phyloP scores from a whole-genome alignment of 129 eudicot species.

The Artemisia tridentata region DNA sequence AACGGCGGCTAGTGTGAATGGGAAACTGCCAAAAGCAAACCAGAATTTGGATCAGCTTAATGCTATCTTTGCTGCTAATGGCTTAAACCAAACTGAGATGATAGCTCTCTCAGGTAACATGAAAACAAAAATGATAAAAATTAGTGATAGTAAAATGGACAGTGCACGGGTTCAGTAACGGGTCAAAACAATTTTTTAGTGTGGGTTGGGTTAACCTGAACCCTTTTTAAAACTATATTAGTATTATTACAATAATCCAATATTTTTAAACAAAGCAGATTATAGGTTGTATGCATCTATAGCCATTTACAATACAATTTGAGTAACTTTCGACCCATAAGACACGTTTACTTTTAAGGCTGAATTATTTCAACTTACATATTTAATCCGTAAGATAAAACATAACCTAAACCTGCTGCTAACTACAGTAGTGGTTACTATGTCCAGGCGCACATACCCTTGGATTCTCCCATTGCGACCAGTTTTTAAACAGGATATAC shows the following conservation, averaged over 20 bases:
- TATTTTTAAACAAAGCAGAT: no score
- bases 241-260: no score
- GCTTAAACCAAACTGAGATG: constrained; percentile 71
- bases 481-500: constrained; percentile 63
- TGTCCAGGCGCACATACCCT: constrained; percentile 70
- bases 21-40: constrained; percentile 64
- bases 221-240: no score
- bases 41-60: constrained; percentile 68
- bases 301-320: no score
- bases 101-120: constrained; percentile 83
- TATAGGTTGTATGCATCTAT: no score
- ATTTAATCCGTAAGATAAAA: no score
- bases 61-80: constrained; percentile 58
- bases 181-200: no score
- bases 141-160: not conserved
- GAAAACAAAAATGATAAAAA: not conserved
- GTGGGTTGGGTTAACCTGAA: not conserved
- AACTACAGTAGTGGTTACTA: constrained; percentile 1
- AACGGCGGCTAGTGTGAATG: constrained; percentile 56
- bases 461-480: constrained; percentile 85
- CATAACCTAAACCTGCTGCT: not conserved
- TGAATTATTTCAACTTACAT: no score
- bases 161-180: no score
- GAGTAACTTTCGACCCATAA: no score
- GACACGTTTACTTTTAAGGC: no score